A percentile compares a stretch with the other conserved stretches of the same genome.
phyloP scores from a whole-genome alignment of 495 filamentous ascomycete genomes.

The Aspergillus indologenus region DNA sequence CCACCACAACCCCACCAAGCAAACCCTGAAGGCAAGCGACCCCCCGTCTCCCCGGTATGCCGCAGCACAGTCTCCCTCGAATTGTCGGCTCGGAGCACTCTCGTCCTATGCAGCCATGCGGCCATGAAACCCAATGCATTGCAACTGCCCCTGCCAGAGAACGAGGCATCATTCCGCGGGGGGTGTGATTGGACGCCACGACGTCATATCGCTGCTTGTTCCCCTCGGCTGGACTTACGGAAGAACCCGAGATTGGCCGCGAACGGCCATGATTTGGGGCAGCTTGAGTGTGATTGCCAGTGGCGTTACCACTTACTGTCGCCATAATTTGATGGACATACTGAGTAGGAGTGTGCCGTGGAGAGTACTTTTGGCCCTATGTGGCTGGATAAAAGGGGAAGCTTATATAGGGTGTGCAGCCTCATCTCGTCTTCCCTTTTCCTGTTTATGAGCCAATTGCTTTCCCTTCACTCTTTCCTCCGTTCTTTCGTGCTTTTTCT shows the following conservation, averaged over 20 bases:
- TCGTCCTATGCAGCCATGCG: not conserved
- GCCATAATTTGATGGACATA: too few species aligned
- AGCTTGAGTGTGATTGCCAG: not conserved
- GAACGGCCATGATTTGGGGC: not conserved
- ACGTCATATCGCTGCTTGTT: conserved; percentile 37
- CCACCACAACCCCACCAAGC: not conserved
- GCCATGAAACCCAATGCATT: not conserved
- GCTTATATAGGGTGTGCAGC: not conserved
- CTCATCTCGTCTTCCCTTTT: not conserved
- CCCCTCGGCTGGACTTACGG: conserved; percentile 20
- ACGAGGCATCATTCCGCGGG: not conserved
- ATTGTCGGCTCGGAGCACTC: not conserved
- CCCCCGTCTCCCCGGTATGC: not conserved
- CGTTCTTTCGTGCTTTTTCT: not conserved
- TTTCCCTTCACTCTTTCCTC: too few species aligned
- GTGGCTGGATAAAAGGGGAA: not conserved
- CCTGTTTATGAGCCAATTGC: conserved; percentile 1
- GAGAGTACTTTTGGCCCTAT: too few species aligned
- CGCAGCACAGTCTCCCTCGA: not conserved
- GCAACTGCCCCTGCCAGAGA: not conserved
- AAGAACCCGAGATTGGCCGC: conserved; percentile 20
- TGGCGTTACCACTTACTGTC: conserved; percentile 8
- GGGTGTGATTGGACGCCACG: conserved; percentile 14
- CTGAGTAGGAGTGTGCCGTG: too few species aligned
- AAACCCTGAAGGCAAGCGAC: not conserved